These are phyloP conservation scores for Pseudozyma hubeiensis DNA, from an alignment of 1,284 basidiomycete species.

Conservation along the genomic window DNA sequence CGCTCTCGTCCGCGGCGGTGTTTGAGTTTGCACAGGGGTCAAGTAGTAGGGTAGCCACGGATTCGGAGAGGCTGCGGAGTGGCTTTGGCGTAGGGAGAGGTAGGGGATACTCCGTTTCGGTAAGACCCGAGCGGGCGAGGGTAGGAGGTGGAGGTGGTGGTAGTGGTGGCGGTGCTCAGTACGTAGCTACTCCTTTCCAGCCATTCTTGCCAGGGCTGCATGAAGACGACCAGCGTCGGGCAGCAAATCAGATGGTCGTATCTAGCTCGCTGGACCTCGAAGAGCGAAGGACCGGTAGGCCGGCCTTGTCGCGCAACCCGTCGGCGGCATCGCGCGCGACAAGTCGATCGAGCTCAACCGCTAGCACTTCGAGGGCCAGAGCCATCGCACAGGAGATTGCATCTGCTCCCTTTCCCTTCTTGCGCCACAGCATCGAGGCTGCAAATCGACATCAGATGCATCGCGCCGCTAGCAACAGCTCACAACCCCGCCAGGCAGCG, in stretches of 20 bases:
- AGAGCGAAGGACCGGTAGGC: constrained; percentile 10
- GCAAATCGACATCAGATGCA: constrained; percentile 23
- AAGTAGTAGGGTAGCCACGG: constrained; percentile 24
- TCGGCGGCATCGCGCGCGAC: constrained; percentile 17
- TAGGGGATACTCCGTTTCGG: constrained; percentile 18
- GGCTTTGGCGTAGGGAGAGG: constrained; percentile 13
- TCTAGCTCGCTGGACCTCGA: constrained; percentile 43
- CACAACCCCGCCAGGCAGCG: neutral
- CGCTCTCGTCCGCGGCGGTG: constrained; percentile 21
- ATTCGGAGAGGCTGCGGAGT: constrained; percentile 20
- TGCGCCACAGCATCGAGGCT: constrained; percentile 30
- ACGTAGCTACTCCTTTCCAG: constrained; percentile 28
- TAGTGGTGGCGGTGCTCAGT: neutral
- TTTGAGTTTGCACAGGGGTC: constrained; percentile 29
- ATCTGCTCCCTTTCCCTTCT: constrained; percentile 39
- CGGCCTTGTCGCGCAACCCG: constrained; percentile 21
- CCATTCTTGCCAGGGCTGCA: constrained; percentile 32
- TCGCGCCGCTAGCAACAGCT: constrained; percentile 2
- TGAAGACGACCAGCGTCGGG: constrained; percentile 27
- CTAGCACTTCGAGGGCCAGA: constrained; percentile 32
- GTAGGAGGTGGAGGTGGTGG: neutral
- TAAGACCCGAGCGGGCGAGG: constrained; percentile 21
- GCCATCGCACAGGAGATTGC: constrained; percentile 46
- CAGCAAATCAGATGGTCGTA: constrained; percentile 8
- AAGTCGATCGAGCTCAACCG: constrained; percentile 29